phyloP scores from a whole-genome alignment of 495 filamentous ascomycete genomes.

The Talaromyces liani region DNA sequence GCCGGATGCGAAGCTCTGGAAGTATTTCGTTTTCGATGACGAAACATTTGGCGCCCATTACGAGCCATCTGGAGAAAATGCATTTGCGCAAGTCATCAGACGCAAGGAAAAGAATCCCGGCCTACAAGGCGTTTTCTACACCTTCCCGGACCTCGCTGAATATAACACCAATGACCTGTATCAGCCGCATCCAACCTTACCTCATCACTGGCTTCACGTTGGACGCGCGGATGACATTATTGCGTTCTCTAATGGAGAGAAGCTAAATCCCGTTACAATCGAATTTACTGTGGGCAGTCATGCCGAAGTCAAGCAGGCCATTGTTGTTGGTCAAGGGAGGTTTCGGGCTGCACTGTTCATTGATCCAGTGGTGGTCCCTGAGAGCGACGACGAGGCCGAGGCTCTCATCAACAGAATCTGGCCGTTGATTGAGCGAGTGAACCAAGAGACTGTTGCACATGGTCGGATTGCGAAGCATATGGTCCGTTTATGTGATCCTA shows the following conservation, averaged over 20 bases:
- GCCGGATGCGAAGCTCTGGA: not conserved
- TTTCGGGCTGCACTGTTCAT: slow-evolving; percentile 20
- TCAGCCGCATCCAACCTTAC: slow-evolving; percentile 36
- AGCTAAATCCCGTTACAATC: not conserved
- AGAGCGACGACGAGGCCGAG: slow-evolving; percentile 5
- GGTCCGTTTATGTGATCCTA: not conserved
- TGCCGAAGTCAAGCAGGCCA: slow-evolving; percentile 27
- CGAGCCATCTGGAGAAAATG: slow-evolving; percentile 29
- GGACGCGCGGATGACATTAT: slow-evolving; percentile 52
- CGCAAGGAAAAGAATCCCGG: slow-evolving; percentile 11
- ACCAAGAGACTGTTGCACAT: not conserved
- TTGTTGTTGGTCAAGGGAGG: slow-evolving; percentile 39
- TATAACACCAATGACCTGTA: slow-evolving; percentile 51
- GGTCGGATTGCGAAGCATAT: not conserved
- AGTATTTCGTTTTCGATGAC: slow-evolving; percentile 12
- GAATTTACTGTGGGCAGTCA: not conserved
- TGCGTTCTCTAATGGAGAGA: slow-evolving; percentile 54
- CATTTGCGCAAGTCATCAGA: slow-evolving; percentile 38
- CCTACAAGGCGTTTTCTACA: slow-evolving; percentile 26
- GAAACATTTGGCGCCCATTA: slow-evolving; percentile 23
- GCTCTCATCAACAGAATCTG: not conserved
- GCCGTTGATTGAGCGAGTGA: not conserved
- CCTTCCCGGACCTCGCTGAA: slow-evolving; percentile 43
- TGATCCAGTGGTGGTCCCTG: slow-evolving; percentile 23
- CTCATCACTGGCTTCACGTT: slow-evolving; percentile 39